A percentile compares a stretch with the other conserved stretches of the same genome.
Evolutionary conservation across 2,329 filamentous ascomycete species (phyloP).

Genomic region (Cadophora luteo-olivacea): DNA sequence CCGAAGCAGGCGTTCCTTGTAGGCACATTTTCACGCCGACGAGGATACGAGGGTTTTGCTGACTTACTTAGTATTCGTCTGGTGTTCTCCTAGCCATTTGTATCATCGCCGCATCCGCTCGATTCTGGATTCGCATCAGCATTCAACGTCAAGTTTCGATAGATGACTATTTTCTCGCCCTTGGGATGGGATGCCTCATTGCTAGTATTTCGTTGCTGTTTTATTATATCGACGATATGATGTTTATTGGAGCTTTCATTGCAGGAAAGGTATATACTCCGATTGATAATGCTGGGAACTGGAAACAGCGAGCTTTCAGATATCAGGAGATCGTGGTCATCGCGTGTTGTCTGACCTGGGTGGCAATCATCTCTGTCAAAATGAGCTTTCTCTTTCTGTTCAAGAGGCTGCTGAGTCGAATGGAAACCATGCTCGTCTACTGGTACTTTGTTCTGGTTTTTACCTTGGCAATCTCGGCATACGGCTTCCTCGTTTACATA

Average conservation of each 20-base stretch:
- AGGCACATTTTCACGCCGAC: no score
- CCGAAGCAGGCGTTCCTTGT: neutral
- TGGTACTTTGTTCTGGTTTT: neutral
- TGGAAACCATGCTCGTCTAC: neutral
- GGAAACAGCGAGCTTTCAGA: neutral
- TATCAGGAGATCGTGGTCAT: neutral
- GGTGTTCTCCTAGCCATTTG: neutral
- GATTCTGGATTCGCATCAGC: constrained; percentile 8
- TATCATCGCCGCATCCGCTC: constrained; percentile 2
- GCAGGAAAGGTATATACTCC: neutral
- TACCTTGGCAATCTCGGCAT: neutral
- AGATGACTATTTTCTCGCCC: neutral
- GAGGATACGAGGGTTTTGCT: no score
- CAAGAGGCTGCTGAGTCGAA: neutral
- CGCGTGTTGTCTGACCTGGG: neutral
- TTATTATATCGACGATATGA: neutral
- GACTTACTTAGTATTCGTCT: neutral
- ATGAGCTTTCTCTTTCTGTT: neutral
- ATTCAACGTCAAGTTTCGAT: neutral
- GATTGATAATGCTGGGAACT: neutral
- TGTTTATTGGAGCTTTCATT: neutral
- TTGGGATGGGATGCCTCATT: neutral
- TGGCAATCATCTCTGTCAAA: neutral
- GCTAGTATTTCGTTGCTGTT: neutral
- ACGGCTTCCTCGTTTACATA: neutral